phyloP scores from a whole-genome alignment of 345 rosid genomes.

The Ailanthus altissimus region DNA sequence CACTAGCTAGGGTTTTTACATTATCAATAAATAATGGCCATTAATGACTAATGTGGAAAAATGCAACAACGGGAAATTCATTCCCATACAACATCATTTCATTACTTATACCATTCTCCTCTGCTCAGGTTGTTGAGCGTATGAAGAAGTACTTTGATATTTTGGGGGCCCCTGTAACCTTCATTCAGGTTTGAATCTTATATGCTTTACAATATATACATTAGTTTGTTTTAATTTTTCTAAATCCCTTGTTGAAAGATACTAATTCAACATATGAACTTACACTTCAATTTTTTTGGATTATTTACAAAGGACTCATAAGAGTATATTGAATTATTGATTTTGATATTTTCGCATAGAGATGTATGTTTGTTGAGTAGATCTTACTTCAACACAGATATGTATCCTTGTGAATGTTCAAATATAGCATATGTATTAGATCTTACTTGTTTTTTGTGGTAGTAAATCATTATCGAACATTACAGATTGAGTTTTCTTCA shows the following conservation, averaged over 20 bases:
- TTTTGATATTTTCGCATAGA: too few species aligned
- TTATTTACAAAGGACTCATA: not conserved
- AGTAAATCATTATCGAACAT: too few species aligned
- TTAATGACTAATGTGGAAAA: too few species aligned
- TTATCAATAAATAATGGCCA: too few species aligned
- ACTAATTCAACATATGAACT: not conserved
- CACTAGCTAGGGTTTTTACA: too few species aligned
- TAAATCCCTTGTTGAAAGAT: not conserved
- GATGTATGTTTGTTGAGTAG: too few species aligned
- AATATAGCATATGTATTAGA: too few species aligned
- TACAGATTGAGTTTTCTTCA: too few species aligned
- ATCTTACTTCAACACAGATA: too few species aligned
- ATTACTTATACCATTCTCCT: not conserved
- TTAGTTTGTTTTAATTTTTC: not conserved
- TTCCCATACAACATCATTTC: not conserved
- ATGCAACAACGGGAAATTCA: not conserved
- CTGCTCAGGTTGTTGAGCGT: slow-evolving; percentile 61
- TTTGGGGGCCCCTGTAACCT: slow-evolving; percentile 94
- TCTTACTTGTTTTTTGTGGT: too few species aligned
- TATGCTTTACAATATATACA: not conserved
- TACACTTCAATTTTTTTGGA: not conserved
- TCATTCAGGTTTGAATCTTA: slow-evolving; percentile 67
- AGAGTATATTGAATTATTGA: not conserved
- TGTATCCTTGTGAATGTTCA: too few species aligned
- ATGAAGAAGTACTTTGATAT: slow-evolving; percentile 90